phyloP scores from a whole-genome alignment of 176 grass and related monocot genomes.

The Lolium rigidum region DNA sequence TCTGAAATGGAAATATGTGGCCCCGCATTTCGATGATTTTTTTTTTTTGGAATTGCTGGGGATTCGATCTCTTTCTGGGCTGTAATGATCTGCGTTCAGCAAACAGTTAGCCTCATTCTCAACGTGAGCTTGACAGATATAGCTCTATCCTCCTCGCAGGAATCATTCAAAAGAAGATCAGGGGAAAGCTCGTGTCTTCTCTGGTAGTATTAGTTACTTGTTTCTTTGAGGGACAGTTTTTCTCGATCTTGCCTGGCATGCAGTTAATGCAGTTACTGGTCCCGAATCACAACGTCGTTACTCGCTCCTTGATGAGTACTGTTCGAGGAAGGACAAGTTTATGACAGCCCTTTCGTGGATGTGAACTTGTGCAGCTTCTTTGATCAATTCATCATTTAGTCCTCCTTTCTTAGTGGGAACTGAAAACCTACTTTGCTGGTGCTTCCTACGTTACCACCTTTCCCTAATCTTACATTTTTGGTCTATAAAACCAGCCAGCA shows the following conservation, averaged over 20 bases:
- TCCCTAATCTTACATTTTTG: neutral
- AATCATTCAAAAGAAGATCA: neutral
- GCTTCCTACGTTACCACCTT: neutral
- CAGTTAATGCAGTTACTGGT: no score
- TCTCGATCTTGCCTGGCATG: no score
- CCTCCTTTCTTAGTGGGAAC: neutral
- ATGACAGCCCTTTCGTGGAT: neutral
- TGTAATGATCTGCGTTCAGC: neutral
- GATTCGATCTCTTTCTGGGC: no score
- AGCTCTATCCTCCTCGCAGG: neutral
- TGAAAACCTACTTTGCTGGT: neutral
- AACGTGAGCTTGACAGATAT: neutral
- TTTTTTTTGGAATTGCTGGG: no score
- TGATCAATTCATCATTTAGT: no score
- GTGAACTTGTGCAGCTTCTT: neutral
- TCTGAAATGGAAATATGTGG: no score
- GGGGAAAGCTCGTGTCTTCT: neutral
- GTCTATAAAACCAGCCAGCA: neutral
- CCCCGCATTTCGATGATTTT: no score
- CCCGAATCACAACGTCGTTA: no score
- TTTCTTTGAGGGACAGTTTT: neutral
- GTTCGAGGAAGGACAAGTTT: neutral
- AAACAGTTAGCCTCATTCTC: neutral
- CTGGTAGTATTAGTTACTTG: no score
- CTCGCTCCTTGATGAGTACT: neutral